A percentile compares a stretch with the other conserved stretches of the same genome.
Conservation (phyloP, 208 protist genomes). For the Trypanosoma vivax region DNA sequence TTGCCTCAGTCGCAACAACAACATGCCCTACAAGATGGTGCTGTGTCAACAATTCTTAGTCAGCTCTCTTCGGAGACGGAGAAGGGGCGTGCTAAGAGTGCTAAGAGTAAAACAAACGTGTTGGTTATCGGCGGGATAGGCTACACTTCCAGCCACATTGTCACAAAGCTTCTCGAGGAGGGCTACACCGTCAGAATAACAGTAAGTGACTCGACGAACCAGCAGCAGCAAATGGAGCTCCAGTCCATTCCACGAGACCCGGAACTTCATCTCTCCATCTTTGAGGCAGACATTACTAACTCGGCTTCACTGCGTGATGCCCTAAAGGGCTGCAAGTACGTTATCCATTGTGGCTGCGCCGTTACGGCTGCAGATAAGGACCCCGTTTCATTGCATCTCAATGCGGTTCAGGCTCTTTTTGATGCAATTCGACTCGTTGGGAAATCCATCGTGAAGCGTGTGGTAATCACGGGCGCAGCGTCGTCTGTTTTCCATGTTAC, state of each 20-base stretch:
- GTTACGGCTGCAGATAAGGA: slow-evolving; percentile 27
- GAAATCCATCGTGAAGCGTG: slow-evolving; percentile 78
- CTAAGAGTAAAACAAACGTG: slow-evolving; percentile 77
- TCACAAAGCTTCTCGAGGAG: slow-evolving; percentile 76
- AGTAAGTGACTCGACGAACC: slow-evolving; percentile 36
- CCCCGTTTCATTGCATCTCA: slow-evolving; percentile 51
- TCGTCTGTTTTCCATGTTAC: slow-evolving; percentile 75
- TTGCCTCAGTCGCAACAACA: slow-evolving; percentile 11
- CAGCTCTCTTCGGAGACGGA: slow-evolving; percentile 77
- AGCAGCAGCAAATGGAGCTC: slow-evolving; percentile 65
- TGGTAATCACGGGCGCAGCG: slow-evolving; percentile 74
- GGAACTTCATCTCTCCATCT: slow-evolving; percentile 56
- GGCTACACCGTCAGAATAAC: slow-evolving; percentile 84
- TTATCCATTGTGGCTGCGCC: slow-evolving; percentile 84
- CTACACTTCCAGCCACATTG: slow-evolving; percentile 79
- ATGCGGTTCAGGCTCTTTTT: slow-evolving; percentile 80
- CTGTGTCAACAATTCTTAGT: slow-evolving; percentile 69
- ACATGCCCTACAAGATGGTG: slow-evolving; percentile 19
- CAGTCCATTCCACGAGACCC: slow-evolving; percentile 54
- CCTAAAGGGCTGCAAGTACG: slow-evolving; percentile 76
- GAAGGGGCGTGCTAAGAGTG: slow-evolving; percentile 53
- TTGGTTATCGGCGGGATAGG: slow-evolving; percentile 83
- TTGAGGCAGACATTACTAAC: slow-evolving; percentile 71
- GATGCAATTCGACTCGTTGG: slow-evolving; percentile 73
- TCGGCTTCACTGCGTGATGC: slow-evolving; percentile 63